A percentile compares a stretch with the other conserved stretches of the same genome.
These are phyloP conservation scores for Mortierella sp. DNA, from an alignment of 371 early-diverging fungal genomes.

Conservation along the genomic window DNA sequence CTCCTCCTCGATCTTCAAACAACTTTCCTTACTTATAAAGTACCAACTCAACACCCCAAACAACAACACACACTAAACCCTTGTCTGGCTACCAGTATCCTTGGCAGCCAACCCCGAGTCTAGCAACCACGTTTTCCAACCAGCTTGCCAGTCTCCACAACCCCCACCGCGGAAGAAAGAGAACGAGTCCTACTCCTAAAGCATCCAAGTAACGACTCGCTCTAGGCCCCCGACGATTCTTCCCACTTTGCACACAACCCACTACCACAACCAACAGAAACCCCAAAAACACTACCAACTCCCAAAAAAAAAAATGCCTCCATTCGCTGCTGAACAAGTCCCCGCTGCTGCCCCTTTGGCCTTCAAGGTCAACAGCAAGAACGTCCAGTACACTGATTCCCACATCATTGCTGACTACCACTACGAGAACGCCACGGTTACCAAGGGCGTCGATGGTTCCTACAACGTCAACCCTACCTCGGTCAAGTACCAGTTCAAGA, in stretches of 20 bases:
- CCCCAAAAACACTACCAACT: constrained; percentile 34
- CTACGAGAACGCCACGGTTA: constrained; percentile 89
- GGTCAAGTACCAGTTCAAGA: constrained; percentile 89
- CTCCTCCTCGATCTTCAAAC: constrained; percentile 2
- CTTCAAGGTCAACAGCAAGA: constrained; percentile 88
- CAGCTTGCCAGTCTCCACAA: constrained; percentile 88
- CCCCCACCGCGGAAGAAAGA: constrained; percentile 86
- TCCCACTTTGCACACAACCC: constrained; percentile 30
- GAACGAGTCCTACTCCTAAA: constrained; percentile 80
- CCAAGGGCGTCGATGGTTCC: constrained; percentile 73
- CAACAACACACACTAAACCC: constrained; percentile 12
- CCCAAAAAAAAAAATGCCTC: constrained; percentile 46
- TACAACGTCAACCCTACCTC: constrained; percentile 86
- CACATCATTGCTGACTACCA: constrained; percentile 87
- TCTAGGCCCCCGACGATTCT: constrained; percentile 54
- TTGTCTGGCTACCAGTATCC: constrained; percentile 49
- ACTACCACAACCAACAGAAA: constrained; percentile 19
- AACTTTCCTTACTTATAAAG: too few relatives aligned
- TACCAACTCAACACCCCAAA: constrained; percentile 10
- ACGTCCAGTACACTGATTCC: constrained; percentile 87
- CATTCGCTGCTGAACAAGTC: constrained; percentile 45
- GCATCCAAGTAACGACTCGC: constrained; percentile 57
- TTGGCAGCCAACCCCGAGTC: constrained; percentile 54
- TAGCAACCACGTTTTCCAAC: constrained; percentile 80
- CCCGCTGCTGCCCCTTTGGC: constrained; percentile 59